These are phyloP conservation scores for Astrephomene gubernaculifera DNA, from an alignment of 139 green algal species.

Conservation along the genomic window DNA sequence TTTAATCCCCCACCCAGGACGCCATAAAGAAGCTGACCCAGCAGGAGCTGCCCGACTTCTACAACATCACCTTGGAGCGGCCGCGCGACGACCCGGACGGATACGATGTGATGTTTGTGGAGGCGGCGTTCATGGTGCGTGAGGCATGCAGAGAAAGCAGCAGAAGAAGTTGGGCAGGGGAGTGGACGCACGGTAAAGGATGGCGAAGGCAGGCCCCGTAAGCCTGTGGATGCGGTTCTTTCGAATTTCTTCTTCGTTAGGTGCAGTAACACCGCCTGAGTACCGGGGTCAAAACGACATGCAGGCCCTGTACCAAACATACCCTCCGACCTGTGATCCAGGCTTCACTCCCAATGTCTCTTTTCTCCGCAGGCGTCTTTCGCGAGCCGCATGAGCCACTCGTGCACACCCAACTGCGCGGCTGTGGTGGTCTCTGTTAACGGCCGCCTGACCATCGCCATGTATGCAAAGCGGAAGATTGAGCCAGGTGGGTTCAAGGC, in stretches of 20 bases:
- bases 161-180: too few species aligned
- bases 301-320: too few species aligned
- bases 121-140: slow-evolving; percentile 86
- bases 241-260: too few species aligned
- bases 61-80: slow-evolving; percentile 93
- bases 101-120: slow-evolving; percentile 93
- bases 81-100: slow-evolving; percentile 76
- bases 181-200: too few species aligned
- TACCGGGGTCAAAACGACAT: too few species aligned
- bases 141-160: too few species aligned
- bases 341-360: too few species aligned
- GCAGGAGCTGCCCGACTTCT: slow-evolving; percentile 90
- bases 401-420: slow-evolving; percentile 94
- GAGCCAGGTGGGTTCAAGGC: slow-evolving; percentile 25
- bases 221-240: too few species aligned
- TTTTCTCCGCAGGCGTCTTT: slow-evolving; percentile 75
- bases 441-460: slow-evolving; percentile 87
- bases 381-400: slow-evolving; percentile 92
- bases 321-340: too few species aligned
- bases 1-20: too few species aligned
- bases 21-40: slow-evolving; percentile 61
- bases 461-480: slow-evolving; percentile 86
- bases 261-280: too few species aligned
- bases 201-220: too few species aligned
- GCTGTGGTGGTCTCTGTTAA: slow-evolving; percentile 80